Evolutionary conservation across 2,329 filamentous ascomycete species (phyloP).

Genomic region (Hypoxylon rubiginosum): DNA sequence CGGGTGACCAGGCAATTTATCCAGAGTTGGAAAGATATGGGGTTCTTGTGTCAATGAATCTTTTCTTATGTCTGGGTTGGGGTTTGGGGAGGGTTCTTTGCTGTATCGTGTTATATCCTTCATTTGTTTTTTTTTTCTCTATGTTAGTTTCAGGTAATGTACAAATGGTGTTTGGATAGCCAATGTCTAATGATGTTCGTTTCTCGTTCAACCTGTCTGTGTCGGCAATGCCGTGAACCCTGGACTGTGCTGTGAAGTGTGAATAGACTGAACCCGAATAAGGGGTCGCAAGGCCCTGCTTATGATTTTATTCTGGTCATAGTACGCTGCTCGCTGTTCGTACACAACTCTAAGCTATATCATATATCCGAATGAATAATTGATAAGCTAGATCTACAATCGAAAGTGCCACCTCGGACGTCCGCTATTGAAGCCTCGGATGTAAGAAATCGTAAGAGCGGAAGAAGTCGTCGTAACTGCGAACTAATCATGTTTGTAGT

Average conservation of each 20-base stretch:
- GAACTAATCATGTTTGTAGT: background rate
- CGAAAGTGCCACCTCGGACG: background rate
- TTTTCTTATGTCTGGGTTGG: constrained; percentile 2
- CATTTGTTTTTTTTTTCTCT: constrained; percentile 8
- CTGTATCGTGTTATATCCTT: constrained; percentile 23
- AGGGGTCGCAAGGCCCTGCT: background rate
- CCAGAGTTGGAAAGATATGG: constrained; percentile 45
- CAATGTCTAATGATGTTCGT: constrained; percentile 14
- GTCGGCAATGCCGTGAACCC: background rate
- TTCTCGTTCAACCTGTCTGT: constrained; percentile 1
- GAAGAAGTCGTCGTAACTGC: background rate
- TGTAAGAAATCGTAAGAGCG: background rate
- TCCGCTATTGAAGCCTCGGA: background rate
- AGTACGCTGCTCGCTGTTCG: background rate
- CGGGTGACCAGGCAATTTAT: constrained; percentile 42
- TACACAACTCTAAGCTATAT: background rate
- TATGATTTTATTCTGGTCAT: background rate
- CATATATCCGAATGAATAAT: background rate
- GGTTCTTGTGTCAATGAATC: constrained; percentile 38
- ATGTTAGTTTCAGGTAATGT: background rate
- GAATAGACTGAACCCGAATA: background rate
- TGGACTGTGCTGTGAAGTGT: background rate
- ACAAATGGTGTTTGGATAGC: constrained; percentile 9
- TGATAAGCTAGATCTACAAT: background rate
- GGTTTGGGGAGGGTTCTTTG: background rate